These are phyloP conservation scores for Mycena galericulata DNA, from an alignment of 768 basidiomycete genomes.

Conservation along the genomic window DNA sequence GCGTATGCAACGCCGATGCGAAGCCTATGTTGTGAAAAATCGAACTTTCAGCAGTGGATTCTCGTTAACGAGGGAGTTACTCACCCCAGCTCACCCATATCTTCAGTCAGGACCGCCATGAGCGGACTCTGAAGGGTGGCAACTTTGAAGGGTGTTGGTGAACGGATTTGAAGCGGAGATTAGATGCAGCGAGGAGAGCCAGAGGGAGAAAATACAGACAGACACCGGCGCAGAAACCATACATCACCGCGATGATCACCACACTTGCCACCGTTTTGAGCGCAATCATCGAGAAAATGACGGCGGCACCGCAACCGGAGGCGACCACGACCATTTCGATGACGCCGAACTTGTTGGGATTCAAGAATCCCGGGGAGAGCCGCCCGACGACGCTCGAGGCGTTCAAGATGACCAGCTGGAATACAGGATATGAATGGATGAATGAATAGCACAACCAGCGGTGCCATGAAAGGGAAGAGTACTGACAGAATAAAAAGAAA, in stretches of 20 bases:
- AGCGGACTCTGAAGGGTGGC: slow-evolving; percentile 46
- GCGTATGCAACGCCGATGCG: slow-evolving; percentile 41
- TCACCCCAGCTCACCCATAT: slow-evolving; percentile 51
- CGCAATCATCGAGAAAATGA: slow-evolving; percentile 51
- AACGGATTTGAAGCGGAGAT: too few relatives aligned
- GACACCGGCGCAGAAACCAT: slow-evolving; percentile 49
- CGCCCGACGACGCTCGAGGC: slow-evolving; percentile 51
- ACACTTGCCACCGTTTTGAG: slow-evolving; percentile 36
- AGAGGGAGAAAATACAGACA: slow-evolving; percentile 47
- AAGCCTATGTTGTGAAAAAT: slow-evolving; percentile 32
- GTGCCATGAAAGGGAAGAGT: neutral
- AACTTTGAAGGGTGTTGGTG: slow-evolving; percentile 29
- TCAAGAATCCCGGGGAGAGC: slow-evolving; percentile 48
- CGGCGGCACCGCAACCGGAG: slow-evolving; percentile 35
- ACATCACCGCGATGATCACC: slow-evolving; percentile 42
- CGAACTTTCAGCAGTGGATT: neutral
- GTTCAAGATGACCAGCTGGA: slow-evolving; percentile 53
- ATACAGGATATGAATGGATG: slow-evolving; percentile 1
- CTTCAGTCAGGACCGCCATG: slow-evolving; percentile 42
- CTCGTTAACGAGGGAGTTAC: slow-evolving; percentile 7
- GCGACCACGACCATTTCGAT: slow-evolving; percentile 41
- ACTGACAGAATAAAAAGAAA: slow-evolving; percentile 53
- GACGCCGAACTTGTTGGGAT: slow-evolving; percentile 45
- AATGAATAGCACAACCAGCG: too few relatives aligned
- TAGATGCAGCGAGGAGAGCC: slow-evolving; percentile 5